Conservation (phyloP, 495 filamentous ascomycete species). For the Lasiosphaeria hispida region DNA sequence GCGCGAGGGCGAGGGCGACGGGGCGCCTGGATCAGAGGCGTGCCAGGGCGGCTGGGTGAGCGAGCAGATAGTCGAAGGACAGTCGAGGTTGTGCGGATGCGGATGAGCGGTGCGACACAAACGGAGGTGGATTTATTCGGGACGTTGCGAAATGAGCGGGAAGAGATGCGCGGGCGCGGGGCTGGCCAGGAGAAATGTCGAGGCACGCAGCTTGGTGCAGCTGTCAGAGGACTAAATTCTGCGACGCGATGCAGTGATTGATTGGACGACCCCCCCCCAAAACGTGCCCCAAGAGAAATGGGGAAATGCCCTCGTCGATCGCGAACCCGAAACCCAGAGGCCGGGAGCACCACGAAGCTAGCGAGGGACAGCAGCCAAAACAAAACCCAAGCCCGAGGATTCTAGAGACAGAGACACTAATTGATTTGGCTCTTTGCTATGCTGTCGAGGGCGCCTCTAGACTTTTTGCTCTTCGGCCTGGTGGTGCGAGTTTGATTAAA, state of each 20-base stretch:
- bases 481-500: constrained; percentile 17
- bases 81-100: background rate
- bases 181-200: constrained; percentile 14
- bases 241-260: constrained; percentile 21
- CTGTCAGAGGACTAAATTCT: constrained; percentile 17
- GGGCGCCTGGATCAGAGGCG: constrained; percentile 16
- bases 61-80: constrained; percentile 7
- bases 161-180: constrained; percentile 8
- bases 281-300: background rate
- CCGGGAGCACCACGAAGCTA: background rate
- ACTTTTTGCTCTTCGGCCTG: background rate
- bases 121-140: background rate
- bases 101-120: background rate
- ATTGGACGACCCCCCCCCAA: background rate
- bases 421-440: background rate
- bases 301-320: constrained; percentile 14
- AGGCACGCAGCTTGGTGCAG: constrained; percentile 8
- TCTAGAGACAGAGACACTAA: background rate
- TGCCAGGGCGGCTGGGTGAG: constrained; percentile 20
- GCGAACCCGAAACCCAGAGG: constrained; percentile 14
- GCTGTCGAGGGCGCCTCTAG: constrained; percentile 12
- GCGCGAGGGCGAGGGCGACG: constrained; percentile 16
- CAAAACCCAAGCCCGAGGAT: too few species aligned
- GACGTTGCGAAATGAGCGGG: constrained; percentile 1
- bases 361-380: too few species aligned